phyloP scores from a whole-genome alignment of 305 asterid species.

The Solanum hybrid region DNA sequence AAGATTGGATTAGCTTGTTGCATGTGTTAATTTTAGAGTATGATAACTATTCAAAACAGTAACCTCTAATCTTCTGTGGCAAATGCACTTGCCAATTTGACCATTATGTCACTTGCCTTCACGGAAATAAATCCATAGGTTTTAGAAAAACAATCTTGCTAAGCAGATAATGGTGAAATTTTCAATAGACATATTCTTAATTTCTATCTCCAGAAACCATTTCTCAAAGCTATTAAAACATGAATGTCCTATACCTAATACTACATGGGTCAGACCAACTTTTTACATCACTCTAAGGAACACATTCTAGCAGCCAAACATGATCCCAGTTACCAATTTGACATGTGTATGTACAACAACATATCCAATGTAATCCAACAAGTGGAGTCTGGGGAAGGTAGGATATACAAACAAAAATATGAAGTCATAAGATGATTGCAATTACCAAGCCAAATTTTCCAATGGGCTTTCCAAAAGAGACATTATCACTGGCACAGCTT shows the following conservation, averaged over 20 bases:
- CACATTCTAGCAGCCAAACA: not conserved
- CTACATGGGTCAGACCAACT: not conserved
- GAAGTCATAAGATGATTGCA: not conserved
- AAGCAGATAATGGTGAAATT: not conserved
- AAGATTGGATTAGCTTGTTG: not conserved
- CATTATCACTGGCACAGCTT: constrained; percentile 61
- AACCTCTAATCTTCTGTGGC: not conserved
- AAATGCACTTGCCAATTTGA: not conserved
- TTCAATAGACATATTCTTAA: not conserved
- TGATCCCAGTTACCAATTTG: not conserved
- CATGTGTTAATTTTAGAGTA: not conserved
- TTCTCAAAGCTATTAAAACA: not conserved
- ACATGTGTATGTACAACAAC: not conserved
- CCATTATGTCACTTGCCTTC: not conserved
- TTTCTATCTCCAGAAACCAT: not conserved
- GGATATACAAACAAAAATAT: not conserved
- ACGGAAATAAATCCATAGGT: not conserved
- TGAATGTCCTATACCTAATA: not conserved
- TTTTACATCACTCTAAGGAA: not conserved
- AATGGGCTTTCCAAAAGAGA: constrained; percentile 74
- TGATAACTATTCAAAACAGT: not conserved
- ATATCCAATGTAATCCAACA: not conserved
- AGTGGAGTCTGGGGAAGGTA: not conserved
- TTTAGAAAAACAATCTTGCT: not conserved
- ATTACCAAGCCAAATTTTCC: constrained; percentile 76